Base-by-base conservation (phyloP, 257 asterid genomes). In the Sherardia arvensis region DNA sequence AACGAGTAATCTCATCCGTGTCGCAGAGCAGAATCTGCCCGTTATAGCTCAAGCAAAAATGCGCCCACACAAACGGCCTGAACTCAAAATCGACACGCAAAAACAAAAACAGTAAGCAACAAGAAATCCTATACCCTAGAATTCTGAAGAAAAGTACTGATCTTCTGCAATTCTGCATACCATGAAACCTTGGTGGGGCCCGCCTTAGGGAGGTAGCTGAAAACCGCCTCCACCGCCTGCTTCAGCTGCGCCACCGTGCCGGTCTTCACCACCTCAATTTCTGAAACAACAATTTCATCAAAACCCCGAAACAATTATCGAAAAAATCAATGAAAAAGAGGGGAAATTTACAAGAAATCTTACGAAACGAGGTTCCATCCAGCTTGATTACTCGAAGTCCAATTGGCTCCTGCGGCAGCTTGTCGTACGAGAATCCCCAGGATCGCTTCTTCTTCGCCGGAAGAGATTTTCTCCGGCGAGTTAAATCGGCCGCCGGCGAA, bases 331-430 rank as follows among this genome's bases (percentile, higher is more conserved):
- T 14, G 0, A 3, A 30, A 10, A 1, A 66, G 9, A 2, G 40
- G n/a, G n/a, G n/a, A n/a, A n/a, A n/a, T n/a, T n/a, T n/a, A n/a
- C 55, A 23, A 29, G 18, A 29, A 22, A 38, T 32, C 14, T 38
- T 83, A 90, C 97, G 91, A 27, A 85, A 90, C 64, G 83, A 74
- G 17, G 97, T 70, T 30, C 89, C 95, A 76, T 87, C 96, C 78
- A 90, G 83, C 83, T 88, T 91, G 77, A 81, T 71, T 27, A 91
- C 69, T 40, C 80, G 77, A 73, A 91, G 91, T 29, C 61, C 69
- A 69, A 86, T 80, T 23, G 88, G 88, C 27, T 77, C 81, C 69
- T 71, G 74, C 51, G 83, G 83, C 49, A 91, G 79, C 81, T 74
- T 80, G 48, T 70, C 56, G 72, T 82, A 91, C 0, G 83, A 74